These are phyloP conservation scores for Magnaporthiopsis incrustans DNA, from an alignment of 2,329 filamentous ascomycete genomes.

Conservation along the genomic window DNA sequence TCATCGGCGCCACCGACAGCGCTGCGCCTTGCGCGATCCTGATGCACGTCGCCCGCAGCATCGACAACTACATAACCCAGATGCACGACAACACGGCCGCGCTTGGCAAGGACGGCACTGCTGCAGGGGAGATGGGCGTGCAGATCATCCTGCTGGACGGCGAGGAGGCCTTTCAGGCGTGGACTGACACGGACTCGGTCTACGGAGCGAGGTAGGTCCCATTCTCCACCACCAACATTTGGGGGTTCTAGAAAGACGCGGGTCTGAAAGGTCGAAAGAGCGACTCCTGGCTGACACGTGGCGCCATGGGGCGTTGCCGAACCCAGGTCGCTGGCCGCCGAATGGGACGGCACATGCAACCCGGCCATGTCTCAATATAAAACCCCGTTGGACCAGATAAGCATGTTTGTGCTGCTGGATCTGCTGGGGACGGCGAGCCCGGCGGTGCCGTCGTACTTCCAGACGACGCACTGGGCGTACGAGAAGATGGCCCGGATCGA, in stretches of 20 bases:
- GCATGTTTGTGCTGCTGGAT: slow-evolving; percentile 82
- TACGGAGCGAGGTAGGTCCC: slow-evolving; percentile 60
- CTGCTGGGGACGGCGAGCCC: slow-evolving; percentile 67
- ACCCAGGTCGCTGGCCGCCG: slow-evolving; percentile 54
- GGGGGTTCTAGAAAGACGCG: too few species aligned
- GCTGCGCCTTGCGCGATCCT: slow-evolving; percentile 80
- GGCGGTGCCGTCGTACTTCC: slow-evolving; percentile 75
- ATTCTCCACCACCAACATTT: too few species aligned
- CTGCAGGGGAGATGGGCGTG: slow-evolving; percentile 64
- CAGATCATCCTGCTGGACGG: slow-evolving; percentile 77
- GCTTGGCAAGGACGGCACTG: slow-evolving; percentile 39
- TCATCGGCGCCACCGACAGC: slow-evolving; percentile 78
- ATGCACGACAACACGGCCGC: slow-evolving; percentile 66
- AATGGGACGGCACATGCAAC: slow-evolving; percentile 61
- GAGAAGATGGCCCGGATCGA: slow-evolving; percentile 67
- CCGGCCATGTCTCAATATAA: slow-evolving; percentile 62
- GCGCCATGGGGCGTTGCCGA: too few species aligned
- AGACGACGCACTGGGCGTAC: slow-evolving; percentile 91
- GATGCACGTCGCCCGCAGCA: slow-evolving; percentile 63
- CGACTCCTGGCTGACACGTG: neutral
- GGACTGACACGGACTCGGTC: slow-evolving; percentile 66
- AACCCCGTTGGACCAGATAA: slow-evolving; percentile 63
- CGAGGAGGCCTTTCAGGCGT: slow-evolving; percentile 68
- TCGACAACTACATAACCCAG: slow-evolving; percentile 63
- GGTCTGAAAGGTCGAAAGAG: neutral